These are phyloP conservation scores for Plasmodium gallinaceum DNA, from an alignment of 169 alveolate species.

Conservation along the genomic window DNA sequence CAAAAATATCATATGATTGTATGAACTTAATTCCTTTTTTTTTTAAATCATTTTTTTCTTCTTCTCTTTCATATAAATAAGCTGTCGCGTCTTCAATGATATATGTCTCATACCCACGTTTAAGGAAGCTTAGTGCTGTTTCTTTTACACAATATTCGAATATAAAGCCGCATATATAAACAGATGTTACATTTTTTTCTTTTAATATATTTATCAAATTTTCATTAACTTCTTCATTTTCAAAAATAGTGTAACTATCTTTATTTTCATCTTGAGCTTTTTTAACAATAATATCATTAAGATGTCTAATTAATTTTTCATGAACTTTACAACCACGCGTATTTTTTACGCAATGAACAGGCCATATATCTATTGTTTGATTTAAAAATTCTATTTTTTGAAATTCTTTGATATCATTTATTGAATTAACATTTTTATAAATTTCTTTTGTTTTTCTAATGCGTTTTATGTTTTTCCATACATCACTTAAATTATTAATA, in stretches of 20 bases:
- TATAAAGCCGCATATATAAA: slow-evolving; percentile 63
- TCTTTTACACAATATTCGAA: slow-evolving; percentile 74
- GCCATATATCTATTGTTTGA: slow-evolving; percentile 65
- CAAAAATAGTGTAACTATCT: slow-evolving; percentile 55
- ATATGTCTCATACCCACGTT: slow-evolving; percentile 37
- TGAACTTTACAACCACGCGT: slow-evolving; percentile 62
- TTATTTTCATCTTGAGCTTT: slow-evolving; percentile 37
- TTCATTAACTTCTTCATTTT: slow-evolving; percentile 20
- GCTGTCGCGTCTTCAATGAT: slow-evolving; percentile 77
- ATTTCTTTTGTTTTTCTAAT: slow-evolving; percentile 20
- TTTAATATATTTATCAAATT: slow-evolving; percentile 17
- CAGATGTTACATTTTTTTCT: slow-evolving; percentile 29
- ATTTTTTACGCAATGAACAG: slow-evolving; percentile 59
- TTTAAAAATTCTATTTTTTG: slow-evolving; percentile 36
- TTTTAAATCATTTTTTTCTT: slow-evolving; percentile 20
- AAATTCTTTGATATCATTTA: slow-evolving; percentile 54
- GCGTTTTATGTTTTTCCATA: slow-evolving; percentile 23
- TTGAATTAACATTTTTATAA: slow-evolving; percentile 39
- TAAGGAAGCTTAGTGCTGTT: slow-evolving; percentile 50
- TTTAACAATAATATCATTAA: slow-evolving; percentile 52
- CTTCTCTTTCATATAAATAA: slow-evolving; percentile 18
- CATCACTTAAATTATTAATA: slow-evolving; percentile 40
- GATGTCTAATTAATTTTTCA: slow-evolving; percentile 44
- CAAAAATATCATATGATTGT: slow-evolving; percentile 20
- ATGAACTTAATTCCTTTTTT: slow-evolving; percentile 53